Evolutionary conservation across 2,329 filamentous ascomycete species (phyloP), one percentile per base, ranked within the genome.

Genomic region (Claviceps quebecensis): DNA sequence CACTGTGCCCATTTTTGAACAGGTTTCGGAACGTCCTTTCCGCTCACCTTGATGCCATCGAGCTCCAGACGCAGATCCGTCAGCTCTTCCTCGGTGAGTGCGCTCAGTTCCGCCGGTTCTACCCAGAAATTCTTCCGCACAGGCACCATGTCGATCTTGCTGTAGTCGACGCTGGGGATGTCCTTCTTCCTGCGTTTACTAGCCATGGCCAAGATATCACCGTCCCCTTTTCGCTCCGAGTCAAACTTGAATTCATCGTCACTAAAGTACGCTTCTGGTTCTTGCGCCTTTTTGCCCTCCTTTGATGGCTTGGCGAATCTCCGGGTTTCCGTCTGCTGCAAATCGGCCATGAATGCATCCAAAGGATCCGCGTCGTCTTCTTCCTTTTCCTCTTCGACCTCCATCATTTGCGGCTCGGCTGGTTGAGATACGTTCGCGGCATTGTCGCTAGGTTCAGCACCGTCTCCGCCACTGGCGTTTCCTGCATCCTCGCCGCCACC

Each of bases 1-100:
- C 90, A 95, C 61, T 97, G 91, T 0, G 91, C 90, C 87, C 90
- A 98, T 67, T 95, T 96, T 61, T 88, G 85, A 9, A 98, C 90
- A 4, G 93, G 93, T 61, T 90, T 95, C 1, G 93, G 93, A 4
- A 94, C 83, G 60, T 95, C 81, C 57, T 88, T 82, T 54, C 90
- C 89, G 54, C 84, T 81, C 43, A 97, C 87, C 65, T 95, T 96
- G 69, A 98, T 97, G 47, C 89, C 91, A 64, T 97, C 93, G 34
- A 98, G 74, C 65, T 97, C 89, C 53, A 91, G 71, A 47, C 93
- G 82, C 51, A 98, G 67, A 57, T 86, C 86, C 44, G 81, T 79
- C 51, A 94, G 78, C 59, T 97, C 90, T 52, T 86, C 86, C 57
- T 94, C 85, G 2, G 82, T 88, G 77, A 97, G 83, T 45, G 86